A percentile compares a stretch with the other conserved stretches of the same genome.
These are phyloP conservation scores for Trametes meyenii DNA, from an alignment of 768 basidiomycete species.

Conservation along the genomic window DNA sequence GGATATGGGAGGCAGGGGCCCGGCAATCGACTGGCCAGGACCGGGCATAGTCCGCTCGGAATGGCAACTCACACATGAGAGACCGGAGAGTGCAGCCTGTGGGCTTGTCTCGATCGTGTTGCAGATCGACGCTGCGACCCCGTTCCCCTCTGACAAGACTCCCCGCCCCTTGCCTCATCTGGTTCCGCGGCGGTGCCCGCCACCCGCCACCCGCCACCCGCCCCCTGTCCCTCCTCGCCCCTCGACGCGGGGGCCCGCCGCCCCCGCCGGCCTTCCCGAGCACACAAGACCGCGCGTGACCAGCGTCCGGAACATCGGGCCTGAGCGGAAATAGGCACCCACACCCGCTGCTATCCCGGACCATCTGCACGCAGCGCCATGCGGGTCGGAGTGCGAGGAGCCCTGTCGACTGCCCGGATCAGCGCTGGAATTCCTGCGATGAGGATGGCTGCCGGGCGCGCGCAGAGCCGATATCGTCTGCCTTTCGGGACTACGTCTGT, in stretches of 20 bases:
- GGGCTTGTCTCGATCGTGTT: conserved; percentile 26
- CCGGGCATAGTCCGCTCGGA: background rate
- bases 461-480: background rate
- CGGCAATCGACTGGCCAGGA: background rate
- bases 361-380: conserved; percentile 18
- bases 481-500: conserved; percentile 1
- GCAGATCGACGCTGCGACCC: conserved; percentile 16
- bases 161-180: conserved; percentile 13
- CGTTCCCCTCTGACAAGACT: background rate
- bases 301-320: conserved; percentile 17
- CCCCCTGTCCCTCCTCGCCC: background rate
- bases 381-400: conserved; percentile 1
- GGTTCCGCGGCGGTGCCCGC: conserved; percentile 18
- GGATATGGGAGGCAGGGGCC: conserved; percentile 4
- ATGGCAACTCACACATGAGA: conserved; percentile 7
- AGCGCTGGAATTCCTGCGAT: conserved; percentile 2
- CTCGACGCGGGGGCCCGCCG: background rate
- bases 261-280: background rate
- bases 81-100: conserved; percentile 18
- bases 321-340: conserved; percentile 16
- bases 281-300: conserved; percentile 21
- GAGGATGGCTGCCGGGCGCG: background rate
- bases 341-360: conserved; percentile 10
- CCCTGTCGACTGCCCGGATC: conserved; percentile 12
- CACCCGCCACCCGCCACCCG: background rate